phyloP scores from a whole-genome alignment of 2,329 filamentous ascomycete species.

The Fusarium musae region DNA sequence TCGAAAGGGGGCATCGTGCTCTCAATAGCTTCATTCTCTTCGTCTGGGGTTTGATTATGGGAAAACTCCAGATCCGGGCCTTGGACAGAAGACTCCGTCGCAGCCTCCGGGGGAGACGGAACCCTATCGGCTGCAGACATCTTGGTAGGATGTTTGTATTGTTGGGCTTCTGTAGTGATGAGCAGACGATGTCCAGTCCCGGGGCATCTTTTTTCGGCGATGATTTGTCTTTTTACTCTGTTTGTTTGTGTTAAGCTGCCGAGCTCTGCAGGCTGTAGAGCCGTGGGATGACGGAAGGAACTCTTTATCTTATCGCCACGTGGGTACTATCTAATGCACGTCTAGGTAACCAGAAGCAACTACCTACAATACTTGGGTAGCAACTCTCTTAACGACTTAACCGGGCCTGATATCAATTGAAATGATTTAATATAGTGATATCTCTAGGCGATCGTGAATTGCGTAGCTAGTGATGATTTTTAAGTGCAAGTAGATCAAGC shows the following conservation, averaged over 20 bases:
- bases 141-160: conserved; percentile 2
- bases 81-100: conserved; percentile 19
- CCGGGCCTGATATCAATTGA: not conserved
- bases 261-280: conserved; percentile 8
- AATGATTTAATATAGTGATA: not conserved
- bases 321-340: conserved; percentile 25
- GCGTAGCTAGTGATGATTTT: not conserved
- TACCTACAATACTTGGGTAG: not conserved
- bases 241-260: conserved; percentile 8
- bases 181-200: conserved; percentile 27
- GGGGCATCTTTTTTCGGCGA: conserved; percentile 36
- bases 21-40: conserved; percentile 25
- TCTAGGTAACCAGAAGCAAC: not conserved
- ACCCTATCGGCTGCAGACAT: conserved; percentile 44
- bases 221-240: conserved; percentile 5
- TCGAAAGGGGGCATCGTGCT: conserved; percentile 64
- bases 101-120: conserved; percentile 34
- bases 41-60: conserved; percentile 17
- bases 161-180: conserved; percentile 13
- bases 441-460: too few relatives aligned
- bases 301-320: conserved; percentile 49
- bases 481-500: not conserved
- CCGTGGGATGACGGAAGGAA: conserved; percentile 39
- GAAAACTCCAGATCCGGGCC: conserved; percentile 27
- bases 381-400: not conserved